Evolutionary conservation across 768 basidiomycete species (phyloP).

Genomic region (Russula earlei): DNA sequence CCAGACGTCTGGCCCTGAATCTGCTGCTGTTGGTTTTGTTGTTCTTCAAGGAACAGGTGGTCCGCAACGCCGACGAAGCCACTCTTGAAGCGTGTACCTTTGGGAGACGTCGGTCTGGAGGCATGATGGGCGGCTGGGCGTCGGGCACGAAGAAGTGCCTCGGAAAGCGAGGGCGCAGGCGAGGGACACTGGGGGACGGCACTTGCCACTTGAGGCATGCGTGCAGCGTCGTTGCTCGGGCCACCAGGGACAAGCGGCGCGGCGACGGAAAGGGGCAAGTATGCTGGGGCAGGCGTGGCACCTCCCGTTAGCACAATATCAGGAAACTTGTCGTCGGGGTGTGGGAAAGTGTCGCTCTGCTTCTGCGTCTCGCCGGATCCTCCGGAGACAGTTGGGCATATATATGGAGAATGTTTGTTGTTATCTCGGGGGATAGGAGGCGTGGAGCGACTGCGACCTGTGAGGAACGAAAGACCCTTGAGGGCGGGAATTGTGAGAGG

Average conservation of each 20-base stretch:
- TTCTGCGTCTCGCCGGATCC: conserved; percentile 7
- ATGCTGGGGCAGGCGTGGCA: conserved; percentile 1
- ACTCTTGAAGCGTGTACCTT: conserved; percentile 64
- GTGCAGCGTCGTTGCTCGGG: conserved; percentile 1
- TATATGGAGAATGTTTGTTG: conserved; percentile 9
- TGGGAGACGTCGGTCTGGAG: conserved; percentile 24
- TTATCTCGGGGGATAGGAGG: conserved; percentile 15
- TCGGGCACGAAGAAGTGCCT: conserved; percentile 59
- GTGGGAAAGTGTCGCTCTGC: not conserved
- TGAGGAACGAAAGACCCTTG: conserved; percentile 20
- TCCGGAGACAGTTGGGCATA: not conserved
- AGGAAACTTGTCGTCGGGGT: not conserved
- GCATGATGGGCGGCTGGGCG: conserved; percentile 28
- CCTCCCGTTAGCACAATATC: not conserved
- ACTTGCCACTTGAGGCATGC: not conserved
- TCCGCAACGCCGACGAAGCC: conserved; percentile 54
- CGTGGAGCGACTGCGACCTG: conserved; percentile 16
- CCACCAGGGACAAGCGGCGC: not conserved
- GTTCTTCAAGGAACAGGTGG: conserved; percentile 29
- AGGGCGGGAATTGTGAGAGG: conserved; percentile 11
- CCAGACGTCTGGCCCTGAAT: not conserved
- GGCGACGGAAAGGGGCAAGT: not conserved
- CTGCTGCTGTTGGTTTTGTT: conserved; percentile 18
- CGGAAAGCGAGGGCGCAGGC: conserved; percentile 55
- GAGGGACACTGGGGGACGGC: conserved; percentile 31